A percentile compares a stretch with the other conserved stretches of the same genome.
phyloP scores from a whole-genome alignment of 2,329 filamentous ascomycete species.

The Fonsecaea nubica region DNA sequence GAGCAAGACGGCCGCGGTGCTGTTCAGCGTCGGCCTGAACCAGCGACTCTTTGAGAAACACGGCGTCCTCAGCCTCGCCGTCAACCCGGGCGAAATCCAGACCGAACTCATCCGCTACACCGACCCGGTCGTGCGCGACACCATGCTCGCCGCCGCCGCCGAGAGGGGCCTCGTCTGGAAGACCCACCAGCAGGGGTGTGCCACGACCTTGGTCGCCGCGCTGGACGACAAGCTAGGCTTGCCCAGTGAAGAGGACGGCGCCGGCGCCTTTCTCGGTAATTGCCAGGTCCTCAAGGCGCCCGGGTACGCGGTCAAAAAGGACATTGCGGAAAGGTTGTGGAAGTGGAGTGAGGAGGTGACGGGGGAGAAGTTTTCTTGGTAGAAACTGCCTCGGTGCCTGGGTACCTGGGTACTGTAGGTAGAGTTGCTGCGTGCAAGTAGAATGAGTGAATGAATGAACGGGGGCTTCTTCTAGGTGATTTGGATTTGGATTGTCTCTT shows the following conservation, averaged over 20 bases:
- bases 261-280: conserved; percentile 3
- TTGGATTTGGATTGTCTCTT: too few species aligned
- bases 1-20: conserved; percentile 18
- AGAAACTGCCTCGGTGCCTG: not conserved
- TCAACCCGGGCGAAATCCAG: conserved; percentile 21
- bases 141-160: conserved; percentile 6
- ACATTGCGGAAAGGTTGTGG: conserved; percentile 13
- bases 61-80: conserved; percentile 14
- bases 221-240: not conserved
- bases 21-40: conserved; percentile 21
- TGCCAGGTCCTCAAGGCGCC: conserved; percentile 8
- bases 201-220: conserved; percentile 11
- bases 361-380: conserved; percentile 16
- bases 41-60: conserved; percentile 5
- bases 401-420: too few species aligned
- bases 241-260: conserved; percentile 3
- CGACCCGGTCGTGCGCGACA: conserved; percentile 9
- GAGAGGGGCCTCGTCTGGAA: conserved; percentile 5
- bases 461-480: too few species aligned
- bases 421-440: too few species aligned
- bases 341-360: conserved; percentile 10
- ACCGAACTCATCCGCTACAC: conserved; percentile 18
- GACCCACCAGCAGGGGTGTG: conserved; percentile 13
- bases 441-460: too few species aligned
- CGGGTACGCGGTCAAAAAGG: conserved; percentile 13